phyloP scores from a whole-genome alignment of 1,284 basidiomycete genomes.

The Xerocomus amazonicus region DNA sequence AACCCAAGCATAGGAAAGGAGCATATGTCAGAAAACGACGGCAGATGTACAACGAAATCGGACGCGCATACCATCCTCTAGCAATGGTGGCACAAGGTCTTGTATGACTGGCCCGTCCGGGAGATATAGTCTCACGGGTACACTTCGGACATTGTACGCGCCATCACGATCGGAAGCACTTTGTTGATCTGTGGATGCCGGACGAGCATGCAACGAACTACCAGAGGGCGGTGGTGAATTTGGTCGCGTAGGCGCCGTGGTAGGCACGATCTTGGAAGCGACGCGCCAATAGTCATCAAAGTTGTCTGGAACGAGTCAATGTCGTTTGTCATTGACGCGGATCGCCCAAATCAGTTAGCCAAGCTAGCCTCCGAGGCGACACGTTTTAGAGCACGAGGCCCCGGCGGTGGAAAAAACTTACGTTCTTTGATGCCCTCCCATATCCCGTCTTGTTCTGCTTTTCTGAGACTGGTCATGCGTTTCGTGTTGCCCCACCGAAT shows the following conservation, averaged over 20 bases:
- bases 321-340: conserved; percentile 12
- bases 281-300: conserved; percentile 94
- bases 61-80: conserved; percentile 56
- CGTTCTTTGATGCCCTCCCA: conserved; percentile 93
- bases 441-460: conserved; percentile 87
- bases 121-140: conserved; percentile 87
- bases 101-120: conserved; percentile 91
- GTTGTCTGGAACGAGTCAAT: conserved; percentile 59
- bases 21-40: conserved; percentile 6
- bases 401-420: conserved; percentile 38
- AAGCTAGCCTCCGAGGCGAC: conserved; percentile 11
- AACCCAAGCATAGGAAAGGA: not conserved
- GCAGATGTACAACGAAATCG: not conserved
- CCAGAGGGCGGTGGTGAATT: conserved; percentile 54
- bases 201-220: conserved; percentile 56
- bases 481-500: conserved; percentile 93
- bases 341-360: conserved; percentile 22
- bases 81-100: conserved; percentile 77
- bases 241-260: conserved; percentile 52
- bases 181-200: conserved; percentile 65
- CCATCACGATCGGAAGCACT: conserved; percentile 61
- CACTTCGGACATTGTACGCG: conserved; percentile 79
- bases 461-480: conserved; percentile 83
- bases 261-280: conserved; percentile 79
- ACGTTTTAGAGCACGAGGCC: conserved; percentile 23